Base-by-base conservation (phyloP, 139 green algal species). In the Chlamydomonas sp. region DNA sequence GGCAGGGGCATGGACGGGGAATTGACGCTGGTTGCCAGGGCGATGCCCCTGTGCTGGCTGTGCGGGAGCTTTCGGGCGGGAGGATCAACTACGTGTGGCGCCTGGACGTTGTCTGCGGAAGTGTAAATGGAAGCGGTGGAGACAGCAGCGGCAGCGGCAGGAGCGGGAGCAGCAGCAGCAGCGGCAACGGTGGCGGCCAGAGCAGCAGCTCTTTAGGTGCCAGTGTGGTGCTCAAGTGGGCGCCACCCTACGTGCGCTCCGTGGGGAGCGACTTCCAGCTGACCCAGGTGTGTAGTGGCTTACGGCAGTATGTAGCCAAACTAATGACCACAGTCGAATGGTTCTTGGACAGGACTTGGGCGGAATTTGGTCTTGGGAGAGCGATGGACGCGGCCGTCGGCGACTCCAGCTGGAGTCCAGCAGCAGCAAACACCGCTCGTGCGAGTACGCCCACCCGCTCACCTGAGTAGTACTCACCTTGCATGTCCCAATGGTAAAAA, bases 81-180 rank as follows among this genome's bases (percentile, higher is more conserved):
- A 77, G 84, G 1, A 91, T 93, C 82, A 93, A 93, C 49, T 77
- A 85, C 20, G 85, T 91, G 5, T 93, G 87, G 80, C 78, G 67
- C 60, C 81, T 91, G 49, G 17, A 60, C 8, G 59, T n/a, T 3
- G 58, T 7, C 60, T 20, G 69, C 16, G 71, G 31, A 2, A 71
- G 7, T 15, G 20, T 71, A 7, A 64, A 76, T 2, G 60, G 60
- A 10, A 12, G 18, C 2, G 58, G 49, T 57, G 73, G 58, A 8
- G 9, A 4, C 5, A 4, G 57, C 72, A 15, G 31, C 1, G 1
- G 4, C 60, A 18, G 77, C 68, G 2, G 63, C 8, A 8, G 8
- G 63, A 16, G 63, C 8, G 63, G 63, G 10, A 8, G 63, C 8
- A 68, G 63, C 63, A 4, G 69, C 60, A 5, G 16, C 80, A 62